Base-by-base conservation (phyloP, 1,284 basidiomycete genomes). In the Lentinus polychrous region DNA sequence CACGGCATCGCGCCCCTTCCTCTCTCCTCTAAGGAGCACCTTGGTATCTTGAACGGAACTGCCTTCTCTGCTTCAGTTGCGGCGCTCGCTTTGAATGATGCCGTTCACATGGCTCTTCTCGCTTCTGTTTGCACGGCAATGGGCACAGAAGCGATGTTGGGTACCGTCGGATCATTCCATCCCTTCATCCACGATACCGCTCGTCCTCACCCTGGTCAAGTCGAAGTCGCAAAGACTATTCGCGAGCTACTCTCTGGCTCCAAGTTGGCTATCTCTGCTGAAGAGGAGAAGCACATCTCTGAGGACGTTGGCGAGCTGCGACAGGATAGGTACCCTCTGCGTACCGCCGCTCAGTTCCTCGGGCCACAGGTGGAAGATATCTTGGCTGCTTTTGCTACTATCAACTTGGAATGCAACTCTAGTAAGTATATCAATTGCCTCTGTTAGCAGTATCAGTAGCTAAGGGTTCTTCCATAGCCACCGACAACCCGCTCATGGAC, bases 361-460 rank as follows among this genome's bases (percentile, higher is more conserved):
- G 91, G 91, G 5, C 91, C 91, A 2, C 86, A 91, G 59, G 71
- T 93, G 42, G 89, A 92, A 64, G 89, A 91, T 57, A 75, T 94
- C 43, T 70, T 90, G n/a, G 68, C 74, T 27, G 78, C 89, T 0
- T 71, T 81, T 43, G 67, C 74, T 6, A 74, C 81, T 2, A 69
- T 94, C 18, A 80, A 81, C 5, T 75, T 78, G 48, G 91, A 94
- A 70, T 87, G 83, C 68, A 94, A 91, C 70, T 91, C 84, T 46
- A 95, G 90, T 85, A 63, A 58, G 86, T 74, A 23, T 62, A 55
- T 49, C 43, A 37, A 38, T 31, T 39, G 41, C 15, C 20, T 12
- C 43, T 17, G 5, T n/a, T n/a, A n/a, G n/a, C n/a, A n/a, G n/a
- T 10, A 27, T 27, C 27, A 27, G 10, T 27, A 27, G 4, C 27